Percentiles rank a stretch among this genome's conserved stretches.
phyloP scores from a whole-genome alignment of 2,329 filamentous ascomycete species.

The Botrytis squamosa region DNA sequence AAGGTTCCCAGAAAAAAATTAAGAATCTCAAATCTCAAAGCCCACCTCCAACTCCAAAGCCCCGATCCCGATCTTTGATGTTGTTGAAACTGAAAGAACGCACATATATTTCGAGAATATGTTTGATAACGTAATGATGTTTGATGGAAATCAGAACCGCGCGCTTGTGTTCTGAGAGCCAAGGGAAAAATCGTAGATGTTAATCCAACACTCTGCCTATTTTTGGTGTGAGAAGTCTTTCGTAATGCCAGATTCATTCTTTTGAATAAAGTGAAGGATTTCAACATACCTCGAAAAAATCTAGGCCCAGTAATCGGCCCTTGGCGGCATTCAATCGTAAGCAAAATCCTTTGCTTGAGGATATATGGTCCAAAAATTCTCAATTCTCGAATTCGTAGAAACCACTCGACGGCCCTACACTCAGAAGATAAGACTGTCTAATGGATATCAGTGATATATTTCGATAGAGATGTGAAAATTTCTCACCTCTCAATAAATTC shows the following conservation, averaged over 20 bases:
- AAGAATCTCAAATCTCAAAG: not conserved
- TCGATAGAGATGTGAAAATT: not conserved
- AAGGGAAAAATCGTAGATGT: accelerated
- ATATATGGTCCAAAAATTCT: not conserved
- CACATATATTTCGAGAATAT: not conserved
- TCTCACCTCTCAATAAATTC: not conserved
- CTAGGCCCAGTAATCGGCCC: not conserved
- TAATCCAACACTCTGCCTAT: not conserved
- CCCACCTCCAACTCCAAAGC: not conserved
- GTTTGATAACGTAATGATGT: not conserved
- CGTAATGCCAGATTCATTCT: not conserved
- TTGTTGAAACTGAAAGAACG: not conserved
- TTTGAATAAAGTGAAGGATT: not conserved
- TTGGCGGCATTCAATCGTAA: not conserved
- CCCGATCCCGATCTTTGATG: not conserved
- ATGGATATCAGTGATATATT: not conserved
- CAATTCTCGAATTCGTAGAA: not conserved
- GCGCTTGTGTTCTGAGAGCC: not conserved
- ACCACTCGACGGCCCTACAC: no score
- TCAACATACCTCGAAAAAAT: not conserved
- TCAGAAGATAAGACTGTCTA: not conserved
- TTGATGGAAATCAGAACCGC: not conserved
- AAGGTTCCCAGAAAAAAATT: not conserved
- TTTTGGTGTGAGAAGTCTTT: not conserved
- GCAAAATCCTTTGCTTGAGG: not conserved